phyloP scores from a whole-genome alignment of 306 rosid genomes.

The Cicer cuneatum region DNA sequence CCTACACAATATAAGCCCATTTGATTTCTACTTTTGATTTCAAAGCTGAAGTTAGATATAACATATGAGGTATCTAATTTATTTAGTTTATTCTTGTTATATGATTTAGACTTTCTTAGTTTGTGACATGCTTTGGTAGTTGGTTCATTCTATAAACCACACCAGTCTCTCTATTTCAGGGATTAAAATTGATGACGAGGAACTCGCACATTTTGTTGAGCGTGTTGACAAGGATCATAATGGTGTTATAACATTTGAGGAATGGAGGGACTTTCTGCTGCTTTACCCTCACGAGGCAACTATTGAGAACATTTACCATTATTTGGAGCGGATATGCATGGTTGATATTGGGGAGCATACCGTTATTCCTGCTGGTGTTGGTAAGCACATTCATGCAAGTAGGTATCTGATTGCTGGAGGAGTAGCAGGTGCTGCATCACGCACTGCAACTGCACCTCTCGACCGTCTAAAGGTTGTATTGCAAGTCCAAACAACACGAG shows the following conservation, averaged over 20 bases:
- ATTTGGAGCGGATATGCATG: conserved; percentile 90
- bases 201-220: conserved; percentile 94
- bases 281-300: conserved; percentile 97
- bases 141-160: conserved; percentile 66
- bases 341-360: conserved; percentile 95
- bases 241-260: conserved; percentile 94
- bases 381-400: conserved; percentile 82
- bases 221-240: conserved; percentile 94
- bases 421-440: conserved; percentile 93
- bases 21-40: conserved; percentile 35
- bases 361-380: conserved; percentile 85
- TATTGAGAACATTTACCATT: conserved; percentile 93
- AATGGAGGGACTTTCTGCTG: conserved; percentile 96
- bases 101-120: conserved; percentile 31
- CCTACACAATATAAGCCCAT: conserved; percentile 6
- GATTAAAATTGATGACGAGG: conserved; percentile 92
- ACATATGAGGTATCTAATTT: conserved; percentile 24
- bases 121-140: conserved; percentile 25
- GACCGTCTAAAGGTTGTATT: conserved; percentile 87
- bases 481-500: conserved; percentile 82
- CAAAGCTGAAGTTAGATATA: conserved; percentile 26
- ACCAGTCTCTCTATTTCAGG: conserved; percentile 71
- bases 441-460: conserved; percentile 94
- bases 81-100: neutral
- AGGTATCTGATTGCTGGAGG: conserved; percentile 95